Evolutionary conservation across 1,284 basidiomycete genomes (phyloP), one percentile per base, ranked within the genome.

Genomic region (Fomitopsis palustris): DNA sequence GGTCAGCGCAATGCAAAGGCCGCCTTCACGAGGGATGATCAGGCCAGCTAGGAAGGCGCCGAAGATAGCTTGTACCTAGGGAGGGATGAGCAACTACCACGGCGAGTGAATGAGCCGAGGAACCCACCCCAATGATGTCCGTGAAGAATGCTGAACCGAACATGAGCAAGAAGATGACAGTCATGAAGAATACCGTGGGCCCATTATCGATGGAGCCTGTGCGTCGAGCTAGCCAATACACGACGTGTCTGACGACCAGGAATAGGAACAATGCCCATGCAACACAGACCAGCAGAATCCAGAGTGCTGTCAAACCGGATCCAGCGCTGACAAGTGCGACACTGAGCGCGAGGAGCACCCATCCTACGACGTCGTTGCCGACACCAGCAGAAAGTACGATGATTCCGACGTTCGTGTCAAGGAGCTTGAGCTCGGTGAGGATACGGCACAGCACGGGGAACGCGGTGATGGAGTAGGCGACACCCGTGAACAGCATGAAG

Each of bases 1-100:
- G 0, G 86, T 83, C 8, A 95, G 72, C 0, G 86, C 81, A 53
- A 94, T 92, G 4, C 85, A 90, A 69, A 87, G 95, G 3, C 92
- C 93, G 57, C 91, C 90, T 54, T 95, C 88, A 65, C 94, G 90
- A 8, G 95, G 95, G 51, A 97, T 86, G 68, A 96, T 87, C 14
- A 97, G 78, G 45, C 95, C 95, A 21, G 92, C 90, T 56, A 97
- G 70, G 78, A 97, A 97, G 1, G 88, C 92, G 60, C 91, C 66
- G 12, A 52, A 52, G 29, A 52, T 52, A 5, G 49, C 49, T 37
- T 52, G 49, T 19, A 52, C 49, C 88, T 87, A 58, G 17, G 25
- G 35, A 31, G 49, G 52, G 37, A 9, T 33, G n/a, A 31, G 35
- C 35, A 10, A 35, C 16, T 37, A 16, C 12, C 35, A 37, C 25